A percentile compares a stretch with the other conserved stretches of the same genome.
These are phyloP conservation scores for Tolypocladium amazonense DNA, from an alignment of 2,329 filamentous ascomycete genomes.

Conservation along the genomic window DNA sequence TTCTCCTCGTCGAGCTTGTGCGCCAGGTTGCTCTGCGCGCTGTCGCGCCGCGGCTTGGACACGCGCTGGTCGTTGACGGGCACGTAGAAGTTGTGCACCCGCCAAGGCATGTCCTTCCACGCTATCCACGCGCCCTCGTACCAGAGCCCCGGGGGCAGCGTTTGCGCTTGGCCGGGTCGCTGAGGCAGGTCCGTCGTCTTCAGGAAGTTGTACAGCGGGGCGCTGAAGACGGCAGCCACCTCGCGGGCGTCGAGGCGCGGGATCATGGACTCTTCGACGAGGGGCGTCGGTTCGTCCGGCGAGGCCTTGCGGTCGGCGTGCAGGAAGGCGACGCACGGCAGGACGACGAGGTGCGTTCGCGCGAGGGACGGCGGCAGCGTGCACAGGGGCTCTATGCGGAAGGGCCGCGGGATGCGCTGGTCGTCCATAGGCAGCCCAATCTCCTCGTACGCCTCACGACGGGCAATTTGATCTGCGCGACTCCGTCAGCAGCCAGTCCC, in stretches of 20 bases:
- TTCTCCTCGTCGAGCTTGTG: constrained; percentile 35
- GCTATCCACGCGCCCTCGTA: constrained; percentile 75
- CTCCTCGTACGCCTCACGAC: constrained; percentile 85
- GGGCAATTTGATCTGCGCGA: constrained; percentile 61
- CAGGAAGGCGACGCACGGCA: constrained; percentile 69
- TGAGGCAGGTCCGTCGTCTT: constrained; percentile 43
- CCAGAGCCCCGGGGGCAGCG: constrained; percentile 53
- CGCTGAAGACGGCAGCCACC: constrained; percentile 89
- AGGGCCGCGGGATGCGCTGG: constrained; percentile 59
- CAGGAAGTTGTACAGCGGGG: constrained; percentile 78
- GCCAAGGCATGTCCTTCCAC: constrained; percentile 72
- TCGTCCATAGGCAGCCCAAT: constrained; percentile 76
- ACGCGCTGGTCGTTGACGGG: constrained; percentile 64
- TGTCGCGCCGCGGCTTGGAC: constrained; percentile 40
- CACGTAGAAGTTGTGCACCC: constrained; percentile 86
- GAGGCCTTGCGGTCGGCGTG: constrained; percentile 43
- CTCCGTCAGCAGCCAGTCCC: background rate
- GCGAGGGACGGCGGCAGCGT: constrained; percentile 68
- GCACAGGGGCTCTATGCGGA: constrained; percentile 80
- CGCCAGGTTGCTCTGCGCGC: constrained; percentile 31
- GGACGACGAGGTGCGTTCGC: constrained; percentile 61
- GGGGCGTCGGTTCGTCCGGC: constrained; percentile 19
- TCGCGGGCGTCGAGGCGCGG: constrained; percentile 80
- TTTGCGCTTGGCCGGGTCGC: constrained; percentile 16
- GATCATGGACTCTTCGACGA: constrained; percentile 61